Evolutionary conservation across 148 eudicot species (phyloP).

Genomic region (Simmondsia chinensis): DNA sequence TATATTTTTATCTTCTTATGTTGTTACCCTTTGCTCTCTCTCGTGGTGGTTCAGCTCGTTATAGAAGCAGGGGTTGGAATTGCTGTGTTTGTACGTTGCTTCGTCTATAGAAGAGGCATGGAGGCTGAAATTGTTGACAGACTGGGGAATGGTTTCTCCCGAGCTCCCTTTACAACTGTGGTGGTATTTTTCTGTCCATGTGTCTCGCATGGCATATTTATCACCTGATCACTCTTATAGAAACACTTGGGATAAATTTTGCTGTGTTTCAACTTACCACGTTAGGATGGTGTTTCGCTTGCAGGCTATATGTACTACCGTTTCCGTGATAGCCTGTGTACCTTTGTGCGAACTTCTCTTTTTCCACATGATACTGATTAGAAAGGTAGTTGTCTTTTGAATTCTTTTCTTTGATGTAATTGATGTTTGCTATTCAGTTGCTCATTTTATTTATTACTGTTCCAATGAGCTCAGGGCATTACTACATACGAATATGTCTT

Average conservation of each 20-base stretch:
- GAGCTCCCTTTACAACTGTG: constrained; percentile 88
- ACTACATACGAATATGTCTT: constrained; percentile 97
- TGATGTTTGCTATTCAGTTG: background rate
- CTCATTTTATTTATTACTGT: background rate
- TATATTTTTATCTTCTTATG: constrained; percentile 8
- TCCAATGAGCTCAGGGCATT: constrained; percentile 50
- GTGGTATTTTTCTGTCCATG: constrained; percentile 49
- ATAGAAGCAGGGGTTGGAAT: constrained; percentile 86
- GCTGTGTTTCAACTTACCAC: background rate
- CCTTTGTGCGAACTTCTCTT: constrained; percentile 98
- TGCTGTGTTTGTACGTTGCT: constrained; percentile 85
- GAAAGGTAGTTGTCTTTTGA: constrained; percentile 48
- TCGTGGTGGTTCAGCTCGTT: constrained; percentile 57
- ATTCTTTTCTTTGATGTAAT: background rate
- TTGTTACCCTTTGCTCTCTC: constrained; percentile 15
- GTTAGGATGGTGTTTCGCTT: constrained; percentile 1
- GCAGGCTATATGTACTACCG: constrained; percentile 85
- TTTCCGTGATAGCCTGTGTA: constrained; percentile 81
- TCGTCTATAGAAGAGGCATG: constrained; percentile 67
- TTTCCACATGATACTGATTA: constrained; percentile 91
- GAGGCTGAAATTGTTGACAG: constrained; percentile 74
- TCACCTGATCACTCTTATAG: background rate
- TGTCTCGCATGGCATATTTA: constrained; percentile 1
- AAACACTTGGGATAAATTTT: background rate
- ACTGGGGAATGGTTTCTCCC: constrained; percentile 95